phyloP scores from a whole-genome alignment of 352 stramenopile genomes.

The Globisporangium camurandrum region DNA sequence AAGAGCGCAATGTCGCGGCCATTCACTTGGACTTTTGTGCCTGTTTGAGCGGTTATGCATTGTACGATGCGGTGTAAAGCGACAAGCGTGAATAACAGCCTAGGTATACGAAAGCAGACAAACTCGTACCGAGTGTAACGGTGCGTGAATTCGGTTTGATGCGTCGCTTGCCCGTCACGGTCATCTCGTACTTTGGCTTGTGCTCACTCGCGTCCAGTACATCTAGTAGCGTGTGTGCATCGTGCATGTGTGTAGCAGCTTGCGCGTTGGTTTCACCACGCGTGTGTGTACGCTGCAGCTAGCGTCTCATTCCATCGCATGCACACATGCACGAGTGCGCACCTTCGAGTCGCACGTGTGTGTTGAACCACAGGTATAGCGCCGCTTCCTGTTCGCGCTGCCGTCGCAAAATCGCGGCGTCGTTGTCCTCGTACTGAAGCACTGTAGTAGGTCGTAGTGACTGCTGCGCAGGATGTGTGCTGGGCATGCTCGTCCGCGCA shows the following conservation, averaged over 20 bases:
- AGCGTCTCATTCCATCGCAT: background rate
- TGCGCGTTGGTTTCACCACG: no score
- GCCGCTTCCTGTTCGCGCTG: slow-evolving; percentile 13
- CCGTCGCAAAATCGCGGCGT: slow-evolving; percentile 9
- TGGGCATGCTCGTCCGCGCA: background rate
- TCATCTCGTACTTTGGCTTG: slow-evolving; percentile 63
- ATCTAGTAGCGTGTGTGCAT: slow-evolving; percentile 27
- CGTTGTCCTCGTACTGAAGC: slow-evolving; percentile 21
- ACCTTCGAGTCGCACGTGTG: slow-evolving; percentile 51
- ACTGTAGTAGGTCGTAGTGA: background rate
- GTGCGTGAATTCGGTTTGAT: slow-evolving; percentile 57
- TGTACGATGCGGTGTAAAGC: background rate
- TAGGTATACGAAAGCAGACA: background rate
- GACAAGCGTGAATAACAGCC: no score
- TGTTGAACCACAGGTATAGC: slow-evolving; percentile 63
- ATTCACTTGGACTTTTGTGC: slow-evolving; percentile 55
- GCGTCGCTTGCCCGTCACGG: slow-evolving; percentile 62
- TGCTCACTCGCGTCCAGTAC: slow-evolving; percentile 70
- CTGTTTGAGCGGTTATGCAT: slow-evolving; percentile 14
- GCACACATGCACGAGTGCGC: background rate
- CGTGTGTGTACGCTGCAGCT: no score
- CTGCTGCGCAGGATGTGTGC: slow-evolving; percentile 5
- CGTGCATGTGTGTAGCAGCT: no score
- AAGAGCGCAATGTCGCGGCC: slow-evolving; percentile 74
- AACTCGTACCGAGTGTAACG: slow-evolving; percentile 41